A percentile compares a stretch with the other conserved stretches of the same genome.
phyloP scores from a whole-genome alignment of 2,329 filamentous ascomycete species.

The Blastomyces gilchristii region DNA sequence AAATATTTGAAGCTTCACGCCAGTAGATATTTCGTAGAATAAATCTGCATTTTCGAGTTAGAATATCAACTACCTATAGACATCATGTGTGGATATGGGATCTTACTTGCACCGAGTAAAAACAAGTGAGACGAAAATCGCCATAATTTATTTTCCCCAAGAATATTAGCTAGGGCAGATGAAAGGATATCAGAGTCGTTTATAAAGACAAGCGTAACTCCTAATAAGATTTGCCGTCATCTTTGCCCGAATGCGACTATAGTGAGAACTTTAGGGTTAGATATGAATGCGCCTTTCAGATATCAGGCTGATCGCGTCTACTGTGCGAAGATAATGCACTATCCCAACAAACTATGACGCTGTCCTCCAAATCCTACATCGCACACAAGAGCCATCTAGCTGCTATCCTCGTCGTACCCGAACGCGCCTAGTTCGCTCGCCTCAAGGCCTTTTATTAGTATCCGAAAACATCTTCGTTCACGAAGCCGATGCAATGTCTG shows the following conservation, averaged over 20 bases:
- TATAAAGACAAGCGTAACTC: neutral
- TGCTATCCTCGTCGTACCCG: too few relatives aligned
- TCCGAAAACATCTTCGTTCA: neutral
- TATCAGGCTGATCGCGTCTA: neutral
- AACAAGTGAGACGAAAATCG: neutral
- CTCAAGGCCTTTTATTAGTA: neutral
- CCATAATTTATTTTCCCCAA: neutral
- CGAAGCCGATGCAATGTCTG: neutral
- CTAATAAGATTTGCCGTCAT: neutral
- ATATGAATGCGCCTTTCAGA: neutral
- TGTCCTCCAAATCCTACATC: neutral
- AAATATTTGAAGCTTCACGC: neutral
- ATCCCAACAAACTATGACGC: neutral
- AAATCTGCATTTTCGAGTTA: neutral
- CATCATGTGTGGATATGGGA: neutral
- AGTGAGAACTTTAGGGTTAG: neutral
- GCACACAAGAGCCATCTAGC: neutral
- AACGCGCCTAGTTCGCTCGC: too few relatives aligned
- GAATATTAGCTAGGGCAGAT: neutral
- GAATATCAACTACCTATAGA: neutral
- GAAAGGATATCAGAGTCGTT: neutral
- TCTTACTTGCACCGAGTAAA: neutral
- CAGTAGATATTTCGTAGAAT: neutral
- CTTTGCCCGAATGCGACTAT: neutral
- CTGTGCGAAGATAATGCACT: neutral